Conservation (phyloP, 257 asterid genomes). For the Paraleonurus japonicus region DNA sequence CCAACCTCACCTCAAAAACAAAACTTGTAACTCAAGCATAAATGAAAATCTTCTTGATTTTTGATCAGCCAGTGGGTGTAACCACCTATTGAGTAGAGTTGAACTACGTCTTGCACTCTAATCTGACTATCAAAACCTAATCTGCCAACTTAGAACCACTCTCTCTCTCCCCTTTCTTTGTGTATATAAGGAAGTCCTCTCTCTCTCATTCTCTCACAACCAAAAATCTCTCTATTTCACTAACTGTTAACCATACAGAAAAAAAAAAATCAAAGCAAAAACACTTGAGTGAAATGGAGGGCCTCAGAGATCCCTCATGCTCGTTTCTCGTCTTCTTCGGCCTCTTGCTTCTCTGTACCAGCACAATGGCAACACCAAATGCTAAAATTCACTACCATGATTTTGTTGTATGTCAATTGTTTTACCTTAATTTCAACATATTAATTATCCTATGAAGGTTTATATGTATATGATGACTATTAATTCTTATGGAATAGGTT, state of each 20-base stretch:
- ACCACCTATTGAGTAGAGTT: constrained; percentile 46
- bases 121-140: constrained; percentile 57
- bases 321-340: constrained; percentile 31
- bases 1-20: constrained; percentile 17
- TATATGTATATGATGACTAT: neutral
- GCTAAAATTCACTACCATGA: constrained; percentile 64
- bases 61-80: constrained; percentile 69
- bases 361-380: constrained; percentile 38
- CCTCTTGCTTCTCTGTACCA: constrained; percentile 40
- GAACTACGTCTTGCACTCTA: constrained; percentile 40
- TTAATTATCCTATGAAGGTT: neutral
- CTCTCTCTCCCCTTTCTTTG: constrained; percentile 34
- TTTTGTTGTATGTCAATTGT: constrained; percentile 53
- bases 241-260: constrained; percentile 4
- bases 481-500: constrained; percentile 39
- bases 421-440: neutral
- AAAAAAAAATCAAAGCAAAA: neutral
- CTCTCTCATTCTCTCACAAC: constrained; percentile 39
- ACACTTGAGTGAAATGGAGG: constrained; percentile 25
- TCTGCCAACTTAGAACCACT: constrained; percentile 65
- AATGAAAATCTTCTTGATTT: constrained; percentile 30
- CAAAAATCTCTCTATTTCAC: constrained; percentile 22
- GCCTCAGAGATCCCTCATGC: constrained; percentile 21
- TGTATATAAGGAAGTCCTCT: constrained; percentile 44
- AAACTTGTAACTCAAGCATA: constrained; percentile 45